Conservation (phyloP, 164 flowering plant species). For the Santalum album region DNA sequence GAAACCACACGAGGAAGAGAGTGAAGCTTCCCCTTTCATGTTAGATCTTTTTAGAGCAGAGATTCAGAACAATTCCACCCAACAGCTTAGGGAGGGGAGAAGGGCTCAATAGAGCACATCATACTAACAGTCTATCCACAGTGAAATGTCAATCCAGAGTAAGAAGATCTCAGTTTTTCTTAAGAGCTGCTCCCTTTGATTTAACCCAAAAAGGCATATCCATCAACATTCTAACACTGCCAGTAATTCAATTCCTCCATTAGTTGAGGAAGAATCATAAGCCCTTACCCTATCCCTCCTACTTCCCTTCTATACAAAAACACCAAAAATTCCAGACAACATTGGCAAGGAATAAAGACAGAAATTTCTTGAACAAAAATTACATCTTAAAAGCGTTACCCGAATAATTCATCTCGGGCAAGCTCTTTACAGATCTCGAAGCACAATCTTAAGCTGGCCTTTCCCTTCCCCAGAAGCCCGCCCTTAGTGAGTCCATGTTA, state of each 20-base stretch:
- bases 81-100: too few species aligned
- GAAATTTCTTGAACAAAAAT: neutral
- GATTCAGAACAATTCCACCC: too few species aligned
- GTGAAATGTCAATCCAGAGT: too few species aligned
- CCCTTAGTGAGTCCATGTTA: constrained; percentile 22
- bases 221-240: neutral
- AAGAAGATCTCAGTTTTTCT: too few species aligned
- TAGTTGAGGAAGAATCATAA: neutral
- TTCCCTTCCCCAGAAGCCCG: constrained; percentile 32
- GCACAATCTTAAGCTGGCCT: constrained; percentile 18
- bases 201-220: neutral
- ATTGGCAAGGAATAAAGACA: neutral
- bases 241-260: neutral
- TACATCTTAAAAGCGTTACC: neutral
- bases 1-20: too few species aligned
- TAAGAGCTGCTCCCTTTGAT: too few species aligned
- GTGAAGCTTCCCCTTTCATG: too few species aligned
- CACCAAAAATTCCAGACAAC: constrained; percentile 8
- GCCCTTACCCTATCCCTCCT: constrained; percentile 8
- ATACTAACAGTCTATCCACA: too few species aligned
- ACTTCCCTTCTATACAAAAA: constrained; percentile 18
- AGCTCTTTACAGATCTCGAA: constrained; percentile 20
- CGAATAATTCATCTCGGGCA: neutral
- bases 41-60: too few species aligned
- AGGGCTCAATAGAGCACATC: too few species aligned